Base-by-base conservation (phyloP, 2,329 filamentous ascomycete genomes). In the Aureobasidium sp. region DNA sequence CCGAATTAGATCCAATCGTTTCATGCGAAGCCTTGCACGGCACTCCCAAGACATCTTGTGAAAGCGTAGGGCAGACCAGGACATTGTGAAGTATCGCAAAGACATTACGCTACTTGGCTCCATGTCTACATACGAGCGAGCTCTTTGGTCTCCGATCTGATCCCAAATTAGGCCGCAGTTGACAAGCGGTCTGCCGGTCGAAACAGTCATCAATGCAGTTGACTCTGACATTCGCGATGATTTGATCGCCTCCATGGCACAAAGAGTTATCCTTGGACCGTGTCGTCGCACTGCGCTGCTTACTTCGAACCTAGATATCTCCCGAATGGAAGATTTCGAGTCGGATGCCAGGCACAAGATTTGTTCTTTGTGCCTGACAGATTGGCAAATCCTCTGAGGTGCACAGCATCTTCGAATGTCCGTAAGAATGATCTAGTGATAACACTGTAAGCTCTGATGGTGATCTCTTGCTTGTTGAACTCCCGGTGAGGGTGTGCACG, bases 361-460 rank as follows among this genome's bases (percentile, higher is more conserved):
- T 17, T 17, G 15, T 22, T 59, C 29, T 42, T 39, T 51, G 57
- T 60, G 34, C 57, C 57, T 60, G 57, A 42, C 44, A 45, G 57
- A 34, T 17, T 59, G 55, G n/a, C 25, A 20, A 9, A 42, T 39
- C 5, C 15, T n/a, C 39, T 14, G 25, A 59, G 55, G 48, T 20
- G 12, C 55, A 59, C 55, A 48, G 22, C 55, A 22, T 31, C 9
- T 48, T 22, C 55, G 22, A 42, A 37, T 44, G 42, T 17, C 55
- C 55, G 42, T 59, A 48, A 25, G 25, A 20, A 20, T 14, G 3
- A 22, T 29, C 39, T 57, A n/a, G 29, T 36, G 11, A 36, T 45
- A n/a, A 25, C 25, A 27, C 20, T 25, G 53, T 34, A 57, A 34
- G 41, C 39, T 34, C 14, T 34, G 25, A 12, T 34, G 20, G 12